Evolutionary conservation across 306 rosid species (phyloP).

Genomic region (Hylodesmum podocarpum): DNA sequence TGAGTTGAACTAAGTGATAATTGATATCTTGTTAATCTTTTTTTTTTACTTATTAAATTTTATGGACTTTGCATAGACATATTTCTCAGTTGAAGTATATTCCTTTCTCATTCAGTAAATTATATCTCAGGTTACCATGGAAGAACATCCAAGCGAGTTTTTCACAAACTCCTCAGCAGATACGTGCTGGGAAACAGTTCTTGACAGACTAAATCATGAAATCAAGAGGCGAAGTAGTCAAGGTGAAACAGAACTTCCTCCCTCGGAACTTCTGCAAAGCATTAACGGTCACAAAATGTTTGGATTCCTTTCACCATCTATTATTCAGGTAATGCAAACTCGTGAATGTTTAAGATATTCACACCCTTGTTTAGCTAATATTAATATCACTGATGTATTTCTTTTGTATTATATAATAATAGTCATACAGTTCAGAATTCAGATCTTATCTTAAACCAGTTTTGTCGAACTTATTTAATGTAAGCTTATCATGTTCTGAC

Average conservation of each 20-base stretch:
- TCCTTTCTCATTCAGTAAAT: background rate
- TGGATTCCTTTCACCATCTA: slow-evolving; percentile 67
- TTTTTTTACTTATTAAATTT: background rate
- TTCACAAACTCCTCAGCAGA: slow-evolving; percentile 54
- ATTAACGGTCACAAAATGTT: slow-evolving; percentile 76
- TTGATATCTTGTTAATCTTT: background rate
- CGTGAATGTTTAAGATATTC: background rate
- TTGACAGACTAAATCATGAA: slow-evolving; percentile 50
- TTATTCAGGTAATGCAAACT: slow-evolving; percentile 55
- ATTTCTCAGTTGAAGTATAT: slow-evolving; percentile 23
- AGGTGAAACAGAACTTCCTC: slow-evolving; percentile 38
- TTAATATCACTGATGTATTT: background rate
- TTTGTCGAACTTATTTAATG: slow-evolving; percentile 10
- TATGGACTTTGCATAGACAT: background rate
- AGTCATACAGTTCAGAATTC: background rate
- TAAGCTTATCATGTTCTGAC: background rate
- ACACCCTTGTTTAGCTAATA: background rate
- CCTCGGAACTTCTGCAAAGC: slow-evolving; percentile 42
- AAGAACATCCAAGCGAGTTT: slow-evolving; percentile 54
- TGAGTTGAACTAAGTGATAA: background rate
- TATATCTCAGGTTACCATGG: slow-evolving; percentile 69
- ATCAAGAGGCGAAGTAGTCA: slow-evolving; percentile 36
- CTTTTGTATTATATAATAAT: background rate
- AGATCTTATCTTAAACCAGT: background rate
- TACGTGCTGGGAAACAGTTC: slow-evolving; percentile 73